Conservation (phyloP, 768 basidiomycete species). For the Pleurotus cornucopiae region DNA sequence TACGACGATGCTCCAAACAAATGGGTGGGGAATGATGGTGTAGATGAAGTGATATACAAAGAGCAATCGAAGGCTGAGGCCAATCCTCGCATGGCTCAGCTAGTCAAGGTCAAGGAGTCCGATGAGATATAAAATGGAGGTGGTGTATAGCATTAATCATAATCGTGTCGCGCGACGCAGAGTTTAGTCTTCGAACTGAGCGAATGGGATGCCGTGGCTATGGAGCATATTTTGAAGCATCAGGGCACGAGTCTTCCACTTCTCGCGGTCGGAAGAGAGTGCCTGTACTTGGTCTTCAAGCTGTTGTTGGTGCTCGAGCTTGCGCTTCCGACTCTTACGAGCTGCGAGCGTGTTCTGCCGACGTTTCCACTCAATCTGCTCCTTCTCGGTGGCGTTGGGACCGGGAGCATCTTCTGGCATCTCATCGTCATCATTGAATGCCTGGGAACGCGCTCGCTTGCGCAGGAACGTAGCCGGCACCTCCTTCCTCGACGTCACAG, state of each 20-base stretch:
- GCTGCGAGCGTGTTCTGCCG: conserved; percentile 85
- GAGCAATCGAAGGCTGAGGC: conserved; percentile 15
- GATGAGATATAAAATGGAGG: not conserved
- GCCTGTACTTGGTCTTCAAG: conserved; percentile 55
- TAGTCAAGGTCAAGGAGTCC: not conserved
- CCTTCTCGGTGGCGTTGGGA: conserved; percentile 45
- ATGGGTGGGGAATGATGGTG: conserved; percentile 14
- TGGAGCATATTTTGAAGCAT: conserved; percentile 49
- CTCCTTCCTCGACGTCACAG: conserved; percentile 74
- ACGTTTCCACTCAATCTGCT: conserved; percentile 75
- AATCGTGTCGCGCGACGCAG: not conserved
- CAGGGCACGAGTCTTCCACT: conserved; percentile 56
- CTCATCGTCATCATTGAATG: conserved; percentile 48
- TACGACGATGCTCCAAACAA: conserved; percentile 15
- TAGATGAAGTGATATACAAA: conserved; percentile 10
- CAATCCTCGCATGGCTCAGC: conserved; percentile 4
- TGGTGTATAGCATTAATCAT: not conserved
- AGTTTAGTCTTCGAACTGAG: conserved; percentile 32
- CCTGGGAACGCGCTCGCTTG: conserved; percentile 46
- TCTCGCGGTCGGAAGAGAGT: conserved; percentile 54
- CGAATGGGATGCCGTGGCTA: conserved; percentile 54
- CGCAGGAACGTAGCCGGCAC: conserved; percentile 68
- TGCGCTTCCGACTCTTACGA: conserved; percentile 71
- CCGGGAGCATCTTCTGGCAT: conserved; percentile 35
- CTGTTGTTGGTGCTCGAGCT: conserved; percentile 62